These are phyloP conservation scores for Casuarina cunninghamiana DNA, from an alignment of 306 rosid species.

Conservation along the genomic window DNA sequence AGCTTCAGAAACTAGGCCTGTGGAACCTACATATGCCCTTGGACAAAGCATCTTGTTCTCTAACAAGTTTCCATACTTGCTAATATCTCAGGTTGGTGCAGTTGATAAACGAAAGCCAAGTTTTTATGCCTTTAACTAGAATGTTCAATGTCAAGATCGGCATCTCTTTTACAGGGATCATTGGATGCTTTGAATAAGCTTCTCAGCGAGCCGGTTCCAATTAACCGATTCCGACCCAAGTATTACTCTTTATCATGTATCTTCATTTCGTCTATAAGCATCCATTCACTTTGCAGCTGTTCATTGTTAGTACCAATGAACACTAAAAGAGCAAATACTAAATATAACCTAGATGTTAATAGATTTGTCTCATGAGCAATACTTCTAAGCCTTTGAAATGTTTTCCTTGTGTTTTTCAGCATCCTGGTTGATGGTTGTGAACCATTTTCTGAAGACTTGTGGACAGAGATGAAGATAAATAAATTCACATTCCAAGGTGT, in stretches of 20 bases:
- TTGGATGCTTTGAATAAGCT: constrained; percentile 64
- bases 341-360: too few species aligned
- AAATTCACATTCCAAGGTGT: constrained; percentile 66
- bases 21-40: constrained; percentile 60
- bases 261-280: neutral
- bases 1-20: constrained; percentile 71
- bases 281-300: neutral
- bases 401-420: constrained; percentile 41
- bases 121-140: constrained; percentile 7
- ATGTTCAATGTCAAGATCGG: constrained; percentile 14
- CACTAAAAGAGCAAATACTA: too few species aligned
- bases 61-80: constrained; percentile 64
- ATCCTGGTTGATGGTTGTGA: constrained; percentile 73
- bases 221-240: constrained; percentile 92
- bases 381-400: neutral
- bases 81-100: constrained; percentile 65
- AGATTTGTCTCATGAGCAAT: too few species aligned
- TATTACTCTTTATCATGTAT: constrained; percentile 29
- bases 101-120: constrained; percentile 19
- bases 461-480: constrained; percentile 70
- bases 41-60: constrained; percentile 62
- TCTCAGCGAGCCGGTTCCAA: constrained; percentile 60
- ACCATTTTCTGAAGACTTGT: constrained; percentile 83
- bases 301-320: too few species aligned
- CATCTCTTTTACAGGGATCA: constrained; percentile 62